These are phyloP conservation scores for Thermochaetoides dissita DNA, from an alignment of 2,329 filamentous ascomycete genomes.

Conservation along the genomic window DNA sequence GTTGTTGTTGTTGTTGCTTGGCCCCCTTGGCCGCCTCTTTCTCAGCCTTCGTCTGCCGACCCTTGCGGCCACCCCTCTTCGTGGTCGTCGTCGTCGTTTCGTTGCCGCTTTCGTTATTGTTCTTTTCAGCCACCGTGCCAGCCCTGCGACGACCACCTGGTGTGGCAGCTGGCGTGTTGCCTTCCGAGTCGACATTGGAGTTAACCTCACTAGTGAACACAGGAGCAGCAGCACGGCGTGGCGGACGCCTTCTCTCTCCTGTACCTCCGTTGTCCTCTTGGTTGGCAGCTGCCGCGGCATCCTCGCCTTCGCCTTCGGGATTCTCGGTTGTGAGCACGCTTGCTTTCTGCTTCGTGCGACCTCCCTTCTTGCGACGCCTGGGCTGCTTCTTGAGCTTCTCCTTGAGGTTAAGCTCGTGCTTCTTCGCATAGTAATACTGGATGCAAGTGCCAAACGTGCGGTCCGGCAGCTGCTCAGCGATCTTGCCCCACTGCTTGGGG, in stretches of 20 bases:
- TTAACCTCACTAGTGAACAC: constrained; percentile 53
- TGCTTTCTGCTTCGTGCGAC: constrained; percentile 43
- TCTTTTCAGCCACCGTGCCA: constrained; percentile 10
- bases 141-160: constrained; percentile 35
- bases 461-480: constrained; percentile 52
- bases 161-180: constrained; percentile 41
- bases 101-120: constrained; percentile 15
- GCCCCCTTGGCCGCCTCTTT: constrained; percentile 27
- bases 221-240: constrained; percentile 53
- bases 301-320: constrained; percentile 41
- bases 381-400: constrained; percentile 57
- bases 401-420: constrained; percentile 60
- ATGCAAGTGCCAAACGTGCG: constrained; percentile 70
- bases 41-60: constrained; percentile 27
- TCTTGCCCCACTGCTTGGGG: constrained; percentile 71
- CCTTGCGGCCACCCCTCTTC: constrained; percentile 24
- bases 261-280: no score
- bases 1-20: constrained; percentile 17
- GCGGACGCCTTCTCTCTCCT: constrained; percentile 41
- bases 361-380: constrained; percentile 39
- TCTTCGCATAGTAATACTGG: constrained; percentile 75
- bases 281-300: constrained; percentile 41
- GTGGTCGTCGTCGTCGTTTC: constrained; percentile 30
- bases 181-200: constrained; percentile 40
- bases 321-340: constrained; percentile 55